Base-by-base conservation (phyloP, 345 rosid species). In the Aquilaria sinensis region DNA sequence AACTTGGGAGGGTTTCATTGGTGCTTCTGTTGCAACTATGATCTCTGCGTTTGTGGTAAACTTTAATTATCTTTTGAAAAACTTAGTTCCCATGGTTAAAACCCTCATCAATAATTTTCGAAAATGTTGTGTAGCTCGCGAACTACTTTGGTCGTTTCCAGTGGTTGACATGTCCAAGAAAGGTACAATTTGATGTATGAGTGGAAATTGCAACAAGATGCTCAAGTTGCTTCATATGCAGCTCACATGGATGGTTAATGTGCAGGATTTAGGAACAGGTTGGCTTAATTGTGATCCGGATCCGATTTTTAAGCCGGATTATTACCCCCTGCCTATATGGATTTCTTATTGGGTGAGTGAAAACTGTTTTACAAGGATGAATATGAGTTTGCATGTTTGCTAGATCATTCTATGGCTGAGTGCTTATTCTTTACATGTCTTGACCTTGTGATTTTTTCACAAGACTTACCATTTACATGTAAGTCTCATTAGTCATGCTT, bases 1-100 rank as follows among this genome's bases (percentile, higher is more conserved):
- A 81, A 94, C 97, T 32, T 94, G 97, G 99, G 99, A 94, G 82
- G 99, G 97, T 47, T 94, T 90, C 71, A 85, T 90, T 12, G 99
- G 98, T 60, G 99, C 96, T 65, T 90, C 96, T 6, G 77, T 90
- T 16, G 77, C 95, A 61, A 93, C 99, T 31, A 77, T 78, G 58
- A 82, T 85, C 71, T 86, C 92, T 57, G 97, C 99, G 13, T 86
- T 90, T 81, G 76, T 82, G 73, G 99, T 93, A 70, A 78, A 80
- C 63, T 61, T 33, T 3, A 31, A 6, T 47, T 59, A 46, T 67
- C 12, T 33, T 34, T 55, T 55, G 58, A n/a, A 23, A 53, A 55
- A 16, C 8, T 10, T 13, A 9, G 63, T 57, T 10, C 29, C 23
- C 16, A 46, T 57, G 12, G 29, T 15, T 37, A 37, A 37, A 37